These are phyloP conservation scores for Cocos nucifera DNA, from an alignment of 176 grass and related monocot species.

Conservation along the genomic window DNA sequence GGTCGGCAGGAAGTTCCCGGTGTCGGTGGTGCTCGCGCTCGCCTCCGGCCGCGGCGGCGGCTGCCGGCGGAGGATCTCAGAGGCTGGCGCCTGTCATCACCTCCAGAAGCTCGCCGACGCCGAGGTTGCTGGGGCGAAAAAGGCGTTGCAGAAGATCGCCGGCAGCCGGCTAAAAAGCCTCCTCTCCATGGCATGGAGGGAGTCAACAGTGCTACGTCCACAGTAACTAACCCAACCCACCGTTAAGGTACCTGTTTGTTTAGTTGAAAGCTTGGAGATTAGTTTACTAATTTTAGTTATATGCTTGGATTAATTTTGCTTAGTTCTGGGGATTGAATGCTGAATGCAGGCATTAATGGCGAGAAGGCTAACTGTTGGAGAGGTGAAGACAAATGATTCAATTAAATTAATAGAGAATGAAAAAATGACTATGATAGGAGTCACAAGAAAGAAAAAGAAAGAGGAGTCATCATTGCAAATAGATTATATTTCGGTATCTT, in stretches of 20 bases:
- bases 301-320: too few species aligned
- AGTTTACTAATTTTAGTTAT: too few species aligned
- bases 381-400: neutral
- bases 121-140: conserved; percentile 63
- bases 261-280: too few species aligned
- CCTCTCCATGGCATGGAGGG: conserved; percentile 43
- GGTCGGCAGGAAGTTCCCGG: conserved; percentile 49
- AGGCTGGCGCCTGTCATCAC: conserved; percentile 53
- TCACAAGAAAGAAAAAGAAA: neutral
- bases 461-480: neutral
- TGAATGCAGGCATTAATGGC: neutral
- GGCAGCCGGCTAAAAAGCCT: conserved; percentile 58
- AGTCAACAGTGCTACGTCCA: neutral
- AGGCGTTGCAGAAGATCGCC: conserved; percentile 74
- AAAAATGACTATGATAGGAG: neutral
- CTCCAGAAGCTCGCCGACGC: conserved; percentile 64
- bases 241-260: neutral
- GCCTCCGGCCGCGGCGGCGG: conserved; percentile 58
- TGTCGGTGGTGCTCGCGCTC: conserved; percentile 53
- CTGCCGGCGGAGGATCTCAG: conserved; percentile 37
- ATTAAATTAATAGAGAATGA: conserved; percentile 16
- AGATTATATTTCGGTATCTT: neutral
- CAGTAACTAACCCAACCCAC: conserved; percentile 26
- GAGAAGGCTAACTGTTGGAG: conserved; percentile 5
- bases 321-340: neutral